These are phyloP conservation scores for Terana coerulea DNA, from an alignment of 768 basidiomycete genomes.

Conservation along the genomic window DNA sequence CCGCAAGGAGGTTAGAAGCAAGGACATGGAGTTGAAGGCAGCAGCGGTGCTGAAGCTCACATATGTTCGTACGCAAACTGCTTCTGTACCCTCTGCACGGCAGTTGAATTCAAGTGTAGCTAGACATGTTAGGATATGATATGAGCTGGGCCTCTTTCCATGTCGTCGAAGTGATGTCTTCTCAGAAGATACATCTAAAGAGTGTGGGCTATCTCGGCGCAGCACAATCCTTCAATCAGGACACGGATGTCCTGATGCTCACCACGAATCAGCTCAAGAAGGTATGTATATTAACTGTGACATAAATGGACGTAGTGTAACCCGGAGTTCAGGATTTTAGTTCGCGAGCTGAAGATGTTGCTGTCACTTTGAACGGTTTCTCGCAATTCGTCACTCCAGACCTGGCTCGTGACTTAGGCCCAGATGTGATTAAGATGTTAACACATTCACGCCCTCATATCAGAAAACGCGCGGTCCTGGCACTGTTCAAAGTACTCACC, in stretches of 20 bases:
- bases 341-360: slow-evolving; percentile 70
- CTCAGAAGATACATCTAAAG: slow-evolving; percentile 87
- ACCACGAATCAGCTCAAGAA: slow-evolving; percentile 96
- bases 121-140: slow-evolving; percentile 96
- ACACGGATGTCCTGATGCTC: slow-evolving; percentile 96
- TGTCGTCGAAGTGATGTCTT: slow-evolving; percentile 98
- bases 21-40: slow-evolving; percentile 97
- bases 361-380: slow-evolving; percentile 77
- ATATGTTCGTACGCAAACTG: slow-evolving; percentile 63
- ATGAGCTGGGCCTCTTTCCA: slow-evolving; percentile 97
- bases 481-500: slow-evolving; percentile 73
- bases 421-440: slow-evolving; percentile 81
- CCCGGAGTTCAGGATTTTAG: slow-evolving; percentile 63
- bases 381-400: slow-evolving; percentile 82
- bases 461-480: slow-evolving; percentile 86
- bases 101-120: slow-evolving; percentile 42
- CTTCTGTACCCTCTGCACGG: slow-evolving; percentile 9
- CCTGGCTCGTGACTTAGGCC: slow-evolving; percentile 85
- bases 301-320: slow-evolving; percentile 10
- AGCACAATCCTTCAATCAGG: slow-evolving; percentile 83
- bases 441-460: slow-evolving; percentile 87
- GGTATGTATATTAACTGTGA: slow-evolving; percentile 39
- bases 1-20: slow-evolving; percentile 81
- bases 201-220: slow-evolving; percentile 95
- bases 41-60: slow-evolving; percentile 93